Evolutionary conservation across 2,329 filamentous ascomycete species (phyloP), one percentile per base, ranked within the genome.

Genomic region (Claviceps pazoutovae): DNA sequence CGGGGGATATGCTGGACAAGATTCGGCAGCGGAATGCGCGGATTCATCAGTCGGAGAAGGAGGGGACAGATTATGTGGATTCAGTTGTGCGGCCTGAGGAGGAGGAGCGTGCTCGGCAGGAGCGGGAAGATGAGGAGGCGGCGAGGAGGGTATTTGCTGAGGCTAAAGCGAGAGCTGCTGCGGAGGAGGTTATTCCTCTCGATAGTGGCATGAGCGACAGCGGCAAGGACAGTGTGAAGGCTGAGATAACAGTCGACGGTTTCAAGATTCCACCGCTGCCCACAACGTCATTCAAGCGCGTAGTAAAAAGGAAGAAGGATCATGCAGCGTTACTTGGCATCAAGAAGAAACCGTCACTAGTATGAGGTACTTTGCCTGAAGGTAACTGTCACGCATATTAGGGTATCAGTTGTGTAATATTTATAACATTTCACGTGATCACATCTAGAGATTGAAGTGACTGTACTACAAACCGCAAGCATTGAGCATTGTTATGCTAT

Each of bases 1-100:
- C 96, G 45, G 93, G 93, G 2, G 93, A 98, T 71, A 91, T 90
- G 7, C 71, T 98, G 51, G 93, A 98, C 66, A 90, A 96, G 70
- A 96, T 98, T 53, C 76, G 91, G 52, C 91, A 87, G 50, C 74
- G 91, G 57, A 98, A 98, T 69, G 93, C 93, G 7, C 76, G 89
- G 56, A 82, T 93, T 48, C 88, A 95, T 66, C 77, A 86, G 57
- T 84, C 83, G 8, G 79, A 81, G 52, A 80, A 81, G 61, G 82
- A 88, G 54, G 81, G 80, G 2, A 72, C 80, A 3, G 80, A 83
- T 52, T 78, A 80, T 19, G 69, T 73, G 11, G 75, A 79, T 5
- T 72, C 75, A 3, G 72, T 80, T 1, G 71, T 75, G 51, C 64
- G 71, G n/a, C 62, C 70, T 4, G 73, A 74, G 46, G 81, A 84